Evolutionary conservation across 768 basidiomycete species (phyloP).

Genomic region (Cystobasidium ongulense): DNA sequence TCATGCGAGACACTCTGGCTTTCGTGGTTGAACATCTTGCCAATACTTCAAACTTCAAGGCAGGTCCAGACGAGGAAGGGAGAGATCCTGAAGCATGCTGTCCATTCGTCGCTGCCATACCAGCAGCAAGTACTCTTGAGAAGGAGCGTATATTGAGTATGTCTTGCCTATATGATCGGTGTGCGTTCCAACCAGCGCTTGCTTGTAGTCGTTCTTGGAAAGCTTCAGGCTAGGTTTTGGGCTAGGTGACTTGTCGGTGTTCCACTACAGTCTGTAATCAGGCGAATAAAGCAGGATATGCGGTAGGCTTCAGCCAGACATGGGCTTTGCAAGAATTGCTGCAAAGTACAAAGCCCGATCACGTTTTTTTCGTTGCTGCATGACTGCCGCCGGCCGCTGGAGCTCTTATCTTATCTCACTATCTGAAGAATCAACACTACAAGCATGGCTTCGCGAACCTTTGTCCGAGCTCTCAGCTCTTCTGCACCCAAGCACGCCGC

Average conservation of each 20-base stretch:
- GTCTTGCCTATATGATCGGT: background rate
- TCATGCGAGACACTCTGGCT: slow-evolving; percentile 79
- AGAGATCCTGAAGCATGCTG: background rate
- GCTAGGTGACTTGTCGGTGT: too few species aligned
- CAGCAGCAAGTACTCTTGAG: background rate
- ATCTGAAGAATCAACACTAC: background rate
- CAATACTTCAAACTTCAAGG: slow-evolving; percentile 69
- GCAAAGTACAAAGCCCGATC: too few species aligned
- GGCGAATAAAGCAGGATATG: too few species aligned
- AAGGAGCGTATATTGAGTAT: background rate
- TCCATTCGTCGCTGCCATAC: background rate
- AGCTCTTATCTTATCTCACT: background rate
- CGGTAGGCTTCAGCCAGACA: too few species aligned
- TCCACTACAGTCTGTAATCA: too few species aligned
- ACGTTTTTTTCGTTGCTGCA: slow-evolving; percentile 12
- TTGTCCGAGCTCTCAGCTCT: background rate
- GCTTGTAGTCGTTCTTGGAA: too few species aligned
- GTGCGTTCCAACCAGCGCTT: too few species aligned
- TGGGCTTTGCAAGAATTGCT: too few species aligned
- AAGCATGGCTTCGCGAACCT: slow-evolving; percentile 1
- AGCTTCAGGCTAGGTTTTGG: too few species aligned
- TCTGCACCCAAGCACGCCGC: background rate
- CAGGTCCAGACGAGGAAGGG: slow-evolving; percentile 7
- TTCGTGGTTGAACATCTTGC: slow-evolving; percentile 72
- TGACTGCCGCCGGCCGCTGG: background rate